Conservation (phyloP, 208 protist species). For the Trypanosoma vivax region DNA sequence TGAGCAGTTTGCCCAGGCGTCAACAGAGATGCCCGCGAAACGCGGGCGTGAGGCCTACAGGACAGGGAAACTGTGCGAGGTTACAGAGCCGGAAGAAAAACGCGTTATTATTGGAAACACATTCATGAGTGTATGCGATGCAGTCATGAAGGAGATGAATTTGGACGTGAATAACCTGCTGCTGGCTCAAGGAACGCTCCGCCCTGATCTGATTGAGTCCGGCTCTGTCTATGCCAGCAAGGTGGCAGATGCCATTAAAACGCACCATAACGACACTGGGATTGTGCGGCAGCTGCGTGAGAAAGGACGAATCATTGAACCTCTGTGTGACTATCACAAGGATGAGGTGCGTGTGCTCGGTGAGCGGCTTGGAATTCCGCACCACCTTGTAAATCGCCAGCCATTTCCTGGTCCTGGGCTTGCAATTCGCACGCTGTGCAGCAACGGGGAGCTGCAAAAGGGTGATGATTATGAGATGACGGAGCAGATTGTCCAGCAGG, state of each 20-base stretch:
- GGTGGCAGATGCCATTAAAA: conserved; percentile 95
- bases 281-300: conserved; percentile 92
- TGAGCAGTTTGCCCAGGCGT: conserved; percentile 72
- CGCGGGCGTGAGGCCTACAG: conserved; percentile 39
- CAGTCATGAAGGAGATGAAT: conserved; percentile 57
- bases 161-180: conserved; percentile 60
- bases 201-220: conserved; percentile 96
- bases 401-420: conserved; percentile 98
- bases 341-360: conserved; percentile 97
- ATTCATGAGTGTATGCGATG: conserved; percentile 93
- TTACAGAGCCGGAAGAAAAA: conserved; percentile 89
- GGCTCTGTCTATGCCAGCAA: conserved; percentile 76
- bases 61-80: conserved; percentile 58
- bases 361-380: conserved; percentile 87
- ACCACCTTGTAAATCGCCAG: conserved; percentile 88
- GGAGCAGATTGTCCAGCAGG: conserved; percentile 21
- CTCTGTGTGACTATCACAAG: conserved; percentile 96
- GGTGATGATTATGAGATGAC: conserved; percentile 43
- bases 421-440: conserved; percentile 94
- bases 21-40: conserved; percentile 58
- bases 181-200: conserved; percentile 94
- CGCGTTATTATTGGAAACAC: conserved; percentile 98
- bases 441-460: conserved; percentile 52
- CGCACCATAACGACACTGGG: conserved; percentile 97
- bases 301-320: conserved; percentile 94